Evolutionary conservation across 73 alveolate species (phyloP), one percentile per base, ranked within the genome.

Genomic region (Paramecium primaurelia): DNA sequence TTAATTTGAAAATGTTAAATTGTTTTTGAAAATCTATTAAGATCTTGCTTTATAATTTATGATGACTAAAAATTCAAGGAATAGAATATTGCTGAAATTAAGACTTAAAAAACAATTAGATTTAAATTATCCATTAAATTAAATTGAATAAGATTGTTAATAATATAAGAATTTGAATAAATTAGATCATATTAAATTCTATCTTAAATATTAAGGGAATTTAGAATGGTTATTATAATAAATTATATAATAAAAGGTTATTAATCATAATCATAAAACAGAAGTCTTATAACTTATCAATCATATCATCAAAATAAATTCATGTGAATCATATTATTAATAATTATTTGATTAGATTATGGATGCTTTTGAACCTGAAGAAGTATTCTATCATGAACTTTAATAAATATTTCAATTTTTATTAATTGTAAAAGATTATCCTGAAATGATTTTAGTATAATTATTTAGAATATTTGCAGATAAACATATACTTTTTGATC

Each of bases 321-420:
- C 16, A 32, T 36, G n/a, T 3, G 60, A 36, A 30, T 16, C 18
- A 18, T 37, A 37, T 73, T 9, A 30, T 16, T 30, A n/a, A 20
- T 36, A 32, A n/a, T 73, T 73, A 36, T 37, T 37, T 37, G 87
- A 73, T 6, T 73, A 73, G 47, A 40, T 73, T 30, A 73, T 73
- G 58, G 87, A 73, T 73, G 58, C 87, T 36, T 73, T 73, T 73
- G 87, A 73, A 40, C 87, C 87, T 73, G 59, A 73, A 12, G 59
- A 73, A 37, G 59, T 73, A 9, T 73, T 30, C 11, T 73, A 73
- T 73, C 37, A 73, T 11, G 87, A 73, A 37, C 26, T 73, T 12
- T 14, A 16, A 4, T 34, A 34, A 36, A 73, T 73, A 6, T 38
- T 73, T 73, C 36, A 20, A 10, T 73, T 73, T 73, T 44, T 73